Percentiles rank a stretch among this genome's conserved stretches.
phyloP scores from a whole-genome alignment of 1,284 basidiomycete species.

The Naganishia cerealis region DNA sequence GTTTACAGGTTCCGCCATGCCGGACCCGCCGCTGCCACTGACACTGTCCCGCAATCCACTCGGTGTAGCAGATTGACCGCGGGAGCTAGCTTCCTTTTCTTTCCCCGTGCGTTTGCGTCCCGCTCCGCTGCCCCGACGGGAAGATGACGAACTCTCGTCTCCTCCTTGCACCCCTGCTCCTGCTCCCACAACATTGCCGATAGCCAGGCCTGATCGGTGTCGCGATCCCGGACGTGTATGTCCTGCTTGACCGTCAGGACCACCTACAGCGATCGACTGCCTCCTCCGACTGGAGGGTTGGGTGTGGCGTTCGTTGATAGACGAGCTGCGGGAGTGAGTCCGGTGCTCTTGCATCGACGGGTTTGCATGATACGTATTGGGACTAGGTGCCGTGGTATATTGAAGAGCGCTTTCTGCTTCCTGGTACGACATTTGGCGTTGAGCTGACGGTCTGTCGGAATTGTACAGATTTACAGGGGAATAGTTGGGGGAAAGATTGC shows the following conservation, averaged over 20 bases:
- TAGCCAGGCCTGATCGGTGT: constrained; percentile 7
- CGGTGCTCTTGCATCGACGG: not conserved
- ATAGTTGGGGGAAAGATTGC: constrained; percentile 9
- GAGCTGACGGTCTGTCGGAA: not conserved
- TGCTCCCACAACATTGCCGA: not conserved
- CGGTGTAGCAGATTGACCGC: constrained; percentile 20
- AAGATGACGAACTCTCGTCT: constrained; percentile 21
- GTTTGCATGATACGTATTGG: not conserved
- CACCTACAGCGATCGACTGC: not conserved
- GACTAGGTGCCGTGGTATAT: constrained; percentile 5
- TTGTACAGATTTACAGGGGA: not conserved
- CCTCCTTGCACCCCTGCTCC: constrained; percentile 4
- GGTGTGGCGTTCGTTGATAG: constrained; percentile 9
- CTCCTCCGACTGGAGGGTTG: not conserved
- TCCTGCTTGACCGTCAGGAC: not conserved
- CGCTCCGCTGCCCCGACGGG: constrained; percentile 17
- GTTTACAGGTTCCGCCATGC: constrained; percentile 4
- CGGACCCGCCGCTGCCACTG: not conserved
- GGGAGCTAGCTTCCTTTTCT: constrained; percentile 12
- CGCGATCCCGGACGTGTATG: constrained; percentile 2
- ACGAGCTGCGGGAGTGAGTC: constrained; percentile 7
- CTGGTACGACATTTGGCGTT: constrained; percentile 8
- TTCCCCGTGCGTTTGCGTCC: constrained; percentile 19
- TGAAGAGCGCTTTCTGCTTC: constrained; percentile 10
- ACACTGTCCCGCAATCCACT: constrained; percentile 21